Evolutionary conservation across 805 yeast genomes (phyloP), one percentile per base, ranked within the genome.

Genomic region (Cyberlindnera misumaiensis): DNA sequence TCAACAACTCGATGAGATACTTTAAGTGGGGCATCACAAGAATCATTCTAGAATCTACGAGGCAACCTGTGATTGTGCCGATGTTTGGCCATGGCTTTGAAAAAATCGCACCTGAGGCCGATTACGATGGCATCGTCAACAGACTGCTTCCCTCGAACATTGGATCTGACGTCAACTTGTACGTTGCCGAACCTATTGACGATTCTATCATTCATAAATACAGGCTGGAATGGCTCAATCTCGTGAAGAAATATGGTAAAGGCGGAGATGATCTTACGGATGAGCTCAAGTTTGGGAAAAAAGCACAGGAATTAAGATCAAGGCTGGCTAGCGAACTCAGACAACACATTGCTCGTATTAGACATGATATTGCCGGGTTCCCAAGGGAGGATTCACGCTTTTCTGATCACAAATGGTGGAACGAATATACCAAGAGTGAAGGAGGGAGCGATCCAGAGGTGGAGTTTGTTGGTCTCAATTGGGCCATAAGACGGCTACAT

Each of bases 1-100:
- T 76, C 55, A 68, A 73, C 35, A 83, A 86, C 48, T 87, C 97
- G 4, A 85, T 93, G 93, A 68, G 96, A 45, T 90, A 85, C 60
- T 90, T 93, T 68, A 82, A 85, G 55, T 90, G 97, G 97, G 98
- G 98, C 0, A 79, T 88, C 1, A 75, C 95, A 3, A 70, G 98
- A 48, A 56, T 89, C 48, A 70, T 93, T 5, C 62, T 93, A 39
- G 98, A 90, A 58, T 68, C 94, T 9, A 79, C 90, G 0, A 72
- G 74, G 42, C 77, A 90, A 0, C 97, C 98, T 0, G 76, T 89
- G 1, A 75, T 90, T 12, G 77, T 93, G 12, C 97, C 97, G 1
- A 82, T 90, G 13, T 90, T 80, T 53, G 66, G 85, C 5, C 73
- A 78, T 35, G 98, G 98, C 0, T 83, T 90, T 52, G 96, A 90